Evolutionary conservation across 495 filamentous ascomycete species (phyloP), one percentile per base, ranked within the genome.

Genomic region (Lophiostoma macrostomum): DNA sequence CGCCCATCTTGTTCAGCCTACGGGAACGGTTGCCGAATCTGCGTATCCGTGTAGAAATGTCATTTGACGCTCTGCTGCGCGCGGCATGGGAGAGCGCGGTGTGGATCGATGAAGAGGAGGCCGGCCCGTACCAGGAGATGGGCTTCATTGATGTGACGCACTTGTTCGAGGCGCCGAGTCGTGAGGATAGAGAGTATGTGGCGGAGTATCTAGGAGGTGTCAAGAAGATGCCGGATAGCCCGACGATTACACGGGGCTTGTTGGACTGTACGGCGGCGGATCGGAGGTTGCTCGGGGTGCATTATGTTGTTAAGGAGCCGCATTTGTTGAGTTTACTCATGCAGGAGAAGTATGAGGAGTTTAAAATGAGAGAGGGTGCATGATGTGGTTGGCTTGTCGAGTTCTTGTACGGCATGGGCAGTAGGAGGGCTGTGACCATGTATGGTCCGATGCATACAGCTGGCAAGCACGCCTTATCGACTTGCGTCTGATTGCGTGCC

Each of bases 271-370:
- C 19, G 25, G 20, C 30, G 3, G n/a, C 28, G 42, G n/a, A 24
- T 4, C 39, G 42, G 34, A 39, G 34, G 43, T 25, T 14, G 2
- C 27, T 56, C 24, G 32, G n/a, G 10, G 42, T 19, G 18, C 42
- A 39, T 16, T 56, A 56, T 48, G 29, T 56, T n/a, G 43, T 48
- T 18, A 38, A 39, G 43, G 52, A 56, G 31, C 52, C 42, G 19
- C 12, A 24, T 7, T 22, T 56, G 20, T 32, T 56, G 31, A 40
- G 43, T 18, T 34, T 56, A 43, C 24, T 56, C 6, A 47, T 56
- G 42, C 23, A 32, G 10, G 43, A 48, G 42, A 42, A 56, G n/a
- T 54, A 31, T 10, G 14, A 18, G 31, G 29, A n/a, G n/a, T n/a
- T n/a, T n/a, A n/a, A n/a, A n/a, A n/a, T n/a, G n/a, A n/a, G n/a